Percentiles rank a stretch among this genome's conserved stretches.
Conservation (phyloP, 345 rosid species). For the Citropsis articulata region DNA sequence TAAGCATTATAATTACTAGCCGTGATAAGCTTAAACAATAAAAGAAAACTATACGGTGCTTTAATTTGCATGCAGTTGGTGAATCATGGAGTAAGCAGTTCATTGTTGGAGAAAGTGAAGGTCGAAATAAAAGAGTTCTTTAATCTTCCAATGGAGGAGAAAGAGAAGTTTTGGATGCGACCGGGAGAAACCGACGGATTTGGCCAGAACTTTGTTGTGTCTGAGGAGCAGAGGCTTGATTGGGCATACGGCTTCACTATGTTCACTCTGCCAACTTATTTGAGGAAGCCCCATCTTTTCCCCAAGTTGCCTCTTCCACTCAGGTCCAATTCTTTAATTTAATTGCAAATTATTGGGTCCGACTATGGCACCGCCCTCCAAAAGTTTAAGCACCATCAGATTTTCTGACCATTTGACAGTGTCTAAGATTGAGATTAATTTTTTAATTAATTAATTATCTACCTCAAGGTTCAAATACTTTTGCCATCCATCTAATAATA, state of each 20-base stretch:
- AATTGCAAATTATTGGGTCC: no score
- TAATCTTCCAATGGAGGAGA: not conserved
- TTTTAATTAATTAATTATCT: no score
- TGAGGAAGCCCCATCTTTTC: not conserved
- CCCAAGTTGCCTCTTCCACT: not conserved
- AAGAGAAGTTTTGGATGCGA: not conserved
- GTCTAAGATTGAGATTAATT: no score
- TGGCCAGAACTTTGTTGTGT: not conserved
- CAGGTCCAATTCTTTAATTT: not conserved
- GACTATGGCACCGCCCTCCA: no score
- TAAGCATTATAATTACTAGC: no score
- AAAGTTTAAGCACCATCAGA: no score
- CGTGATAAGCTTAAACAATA: no score
- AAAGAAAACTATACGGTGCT: not conserved
- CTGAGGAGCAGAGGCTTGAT: not conserved
- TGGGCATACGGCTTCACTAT: not conserved
- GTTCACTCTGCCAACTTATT: not conserved
- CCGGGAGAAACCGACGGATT: not conserved
- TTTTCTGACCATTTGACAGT: no score
- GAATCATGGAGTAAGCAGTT: not conserved
- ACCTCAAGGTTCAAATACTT: not conserved
- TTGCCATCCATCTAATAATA: not conserved
- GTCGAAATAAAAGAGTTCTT: not conserved
- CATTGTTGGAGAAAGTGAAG: not conserved
- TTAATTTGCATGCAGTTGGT: not conserved